These are phyloP conservation scores for Cydonia oblonga DNA, from an alignment of 331 rosid genomes.

Conservation along the genomic window DNA sequence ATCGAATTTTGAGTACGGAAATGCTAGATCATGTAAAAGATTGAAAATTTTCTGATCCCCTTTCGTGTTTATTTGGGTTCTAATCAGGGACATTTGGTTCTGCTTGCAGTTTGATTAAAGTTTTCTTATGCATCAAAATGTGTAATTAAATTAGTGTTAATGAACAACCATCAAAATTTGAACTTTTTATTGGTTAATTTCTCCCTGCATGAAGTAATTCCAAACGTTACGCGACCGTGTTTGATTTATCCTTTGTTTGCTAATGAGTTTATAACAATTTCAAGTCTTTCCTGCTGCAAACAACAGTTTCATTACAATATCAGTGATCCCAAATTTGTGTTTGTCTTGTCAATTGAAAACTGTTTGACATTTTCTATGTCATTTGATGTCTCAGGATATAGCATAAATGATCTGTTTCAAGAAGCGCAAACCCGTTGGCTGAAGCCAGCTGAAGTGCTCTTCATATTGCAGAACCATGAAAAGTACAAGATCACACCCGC, in stretches of 20 bases:
- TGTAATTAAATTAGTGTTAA: not conserved
- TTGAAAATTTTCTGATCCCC: not conserved
- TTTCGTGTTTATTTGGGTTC: not conserved
- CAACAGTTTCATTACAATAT: not conserved
- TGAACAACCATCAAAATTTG: not conserved
- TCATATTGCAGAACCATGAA: constrained; percentile 71
- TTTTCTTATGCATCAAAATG: not conserved
- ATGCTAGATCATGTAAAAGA: not conserved
- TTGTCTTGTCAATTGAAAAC: not conserved
- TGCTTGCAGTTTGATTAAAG: not conserved
- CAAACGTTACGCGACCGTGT: too few relatives aligned
- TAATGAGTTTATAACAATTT: too few relatives aligned
- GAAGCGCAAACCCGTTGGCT: constrained; percentile 92
- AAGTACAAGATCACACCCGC: constrained; percentile 41
- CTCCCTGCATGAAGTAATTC: not conserved
- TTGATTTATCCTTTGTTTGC: too few relatives aligned
- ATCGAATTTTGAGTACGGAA: not conserved
- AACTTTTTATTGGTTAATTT: not conserved
- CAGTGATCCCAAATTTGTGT: not conserved
- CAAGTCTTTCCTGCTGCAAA: not conserved
- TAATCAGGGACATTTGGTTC: not conserved
- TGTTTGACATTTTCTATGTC: constrained; percentile 1
- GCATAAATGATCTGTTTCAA: constrained; percentile 41
- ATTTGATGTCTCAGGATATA: constrained; percentile 43
- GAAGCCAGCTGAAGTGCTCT: constrained; percentile 78